These are phyloP conservation scores for Maudiozyma bulderi DNA, from an alignment of 805 yeast genomes.

Conservation along the genomic window DNA sequence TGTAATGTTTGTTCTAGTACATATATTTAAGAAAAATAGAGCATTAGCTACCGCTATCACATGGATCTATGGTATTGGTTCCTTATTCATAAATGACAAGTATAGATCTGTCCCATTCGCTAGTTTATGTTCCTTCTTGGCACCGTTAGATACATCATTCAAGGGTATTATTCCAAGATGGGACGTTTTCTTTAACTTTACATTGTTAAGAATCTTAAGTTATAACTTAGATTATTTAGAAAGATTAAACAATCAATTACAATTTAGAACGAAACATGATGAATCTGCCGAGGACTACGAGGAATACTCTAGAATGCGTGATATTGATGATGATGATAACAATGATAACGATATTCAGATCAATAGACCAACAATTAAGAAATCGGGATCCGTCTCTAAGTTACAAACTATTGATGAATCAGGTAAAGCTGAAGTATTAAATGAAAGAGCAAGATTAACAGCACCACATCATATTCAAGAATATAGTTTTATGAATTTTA, in stretches of 20 bases:
- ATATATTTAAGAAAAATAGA: constrained; percentile 21
- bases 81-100: constrained; percentile 69
- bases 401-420: constrained; percentile 14
- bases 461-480: constrained; percentile 53
- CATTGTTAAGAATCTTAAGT: constrained; percentile 74
- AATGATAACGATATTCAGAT: not conserved
- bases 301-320: not conserved
- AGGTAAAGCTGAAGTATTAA: constrained; percentile 20
- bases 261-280: constrained; percentile 16
- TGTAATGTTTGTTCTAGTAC: constrained; percentile 35
- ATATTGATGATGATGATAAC: not conserved
- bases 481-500: constrained; percentile 54
- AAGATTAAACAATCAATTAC: constrained; percentile 37
- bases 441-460: constrained; percentile 56
- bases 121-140: constrained; percentile 32
- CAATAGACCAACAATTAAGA: not conserved
- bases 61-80: constrained; percentile 75
- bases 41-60: constrained; percentile 35
- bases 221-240: constrained; percentile 68
- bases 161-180: constrained; percentile 79
- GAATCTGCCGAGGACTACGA: not conserved
- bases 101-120: constrained; percentile 48
- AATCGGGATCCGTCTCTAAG: constrained; percentile 5
- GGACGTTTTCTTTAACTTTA: constrained; percentile 94
- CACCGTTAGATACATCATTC: constrained; percentile 48